Conservation (phyloP, 2,329 filamentous ascomycete species). For the Aureobasidium sp. region DNA sequence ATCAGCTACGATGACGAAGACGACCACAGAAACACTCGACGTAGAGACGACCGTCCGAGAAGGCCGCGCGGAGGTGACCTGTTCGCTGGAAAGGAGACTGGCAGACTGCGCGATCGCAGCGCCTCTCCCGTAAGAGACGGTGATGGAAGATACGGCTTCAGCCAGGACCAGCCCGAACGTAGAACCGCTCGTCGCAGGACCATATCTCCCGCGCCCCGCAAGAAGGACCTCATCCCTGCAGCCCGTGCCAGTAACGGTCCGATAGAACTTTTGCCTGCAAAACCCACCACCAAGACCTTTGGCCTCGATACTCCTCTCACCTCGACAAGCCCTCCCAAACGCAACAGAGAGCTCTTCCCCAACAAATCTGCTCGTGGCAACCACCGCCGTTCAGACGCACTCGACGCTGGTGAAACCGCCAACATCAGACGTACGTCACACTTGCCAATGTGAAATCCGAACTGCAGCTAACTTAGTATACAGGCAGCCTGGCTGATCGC, state of each 20-base stretch:
- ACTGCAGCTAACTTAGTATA: neutral
- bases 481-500: slow-evolving; percentile 15
- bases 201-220: slow-evolving; percentile 26
- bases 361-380: slow-evolving; percentile 26
- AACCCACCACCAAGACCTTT: slow-evolving; percentile 6
- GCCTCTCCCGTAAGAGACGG: slow-evolving; percentile 46
- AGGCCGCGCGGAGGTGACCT: slow-evolving; percentile 21
- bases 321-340: slow-evolving; percentile 17
- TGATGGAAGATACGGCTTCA: slow-evolving; percentile 40
- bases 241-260: slow-evolving; percentile 16
- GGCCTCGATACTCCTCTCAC: neutral
- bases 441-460: neutral
- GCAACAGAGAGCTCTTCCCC: slow-evolving; percentile 34
- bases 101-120: slow-evolving; percentile 48
- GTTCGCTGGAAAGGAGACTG: slow-evolving; percentile 25
- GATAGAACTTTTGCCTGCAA: slow-evolving; percentile 10
- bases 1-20: slow-evolving; percentile 18
- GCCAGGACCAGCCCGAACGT: slow-evolving; percentile 40
- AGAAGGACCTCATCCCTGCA: slow-evolving; percentile 13
- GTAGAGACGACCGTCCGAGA: slow-evolving; percentile 10
- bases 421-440: slow-evolving; percentile 12
- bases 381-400: slow-evolving; percentile 36
- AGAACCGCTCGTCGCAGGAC: slow-evolving; percentile 35
- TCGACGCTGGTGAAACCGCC: slow-evolving; percentile 25
- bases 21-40: slow-evolving; percentile 20